These are phyloP conservation scores for Neoboletus subvelutipes DNA, from an alignment of 768 basidiomycete species.

Conservation along the genomic window DNA sequence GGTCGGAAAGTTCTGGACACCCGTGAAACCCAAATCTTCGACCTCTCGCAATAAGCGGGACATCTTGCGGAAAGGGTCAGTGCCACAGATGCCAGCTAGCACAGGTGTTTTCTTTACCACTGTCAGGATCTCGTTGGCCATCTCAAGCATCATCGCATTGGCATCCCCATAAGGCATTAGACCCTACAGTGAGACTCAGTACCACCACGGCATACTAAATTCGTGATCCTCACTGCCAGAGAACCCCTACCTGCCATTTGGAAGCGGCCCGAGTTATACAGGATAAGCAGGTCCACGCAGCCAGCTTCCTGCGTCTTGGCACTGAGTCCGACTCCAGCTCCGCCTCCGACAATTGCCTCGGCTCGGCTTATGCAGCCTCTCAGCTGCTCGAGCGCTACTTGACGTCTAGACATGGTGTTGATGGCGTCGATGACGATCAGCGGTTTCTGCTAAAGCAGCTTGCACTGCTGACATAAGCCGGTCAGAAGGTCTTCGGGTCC, in stretches of 20 bases:
- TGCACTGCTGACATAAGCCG: constrained; percentile 21
- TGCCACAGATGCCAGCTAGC: constrained; percentile 29
- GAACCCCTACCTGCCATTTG: constrained; percentile 34
- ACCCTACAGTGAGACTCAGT: constrained; percentile 11
- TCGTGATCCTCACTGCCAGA: constrained; percentile 22
- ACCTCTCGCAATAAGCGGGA: constrained; percentile 21
- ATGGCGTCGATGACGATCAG: neutral
- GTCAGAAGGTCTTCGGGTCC: neutral
- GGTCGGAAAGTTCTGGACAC: constrained; percentile 32
- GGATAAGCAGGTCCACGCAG: constrained; percentile 28
- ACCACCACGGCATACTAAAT: neutral
- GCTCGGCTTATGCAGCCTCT: constrained; percentile 16
- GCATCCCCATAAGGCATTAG: constrained; percentile 32
- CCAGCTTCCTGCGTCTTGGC: constrained; percentile 30
- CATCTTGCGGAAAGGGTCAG: constrained; percentile 32
- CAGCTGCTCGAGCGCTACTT: constrained; percentile 13
- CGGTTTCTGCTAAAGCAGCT: neutral
- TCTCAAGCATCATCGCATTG: constrained; percentile 30
- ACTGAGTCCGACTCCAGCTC: constrained; percentile 27
- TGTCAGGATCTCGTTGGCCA: constrained; percentile 29
- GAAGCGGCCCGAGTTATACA: constrained; percentile 33
- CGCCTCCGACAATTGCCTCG: constrained; percentile 27
- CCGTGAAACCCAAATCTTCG: constrained; percentile 27
- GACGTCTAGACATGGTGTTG: constrained; percentile 19
- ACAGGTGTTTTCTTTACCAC: constrained; percentile 29